Base-by-base conservation (phyloP, 768 basidiomycete genomes). In the Tylopilus felleus region DNA sequence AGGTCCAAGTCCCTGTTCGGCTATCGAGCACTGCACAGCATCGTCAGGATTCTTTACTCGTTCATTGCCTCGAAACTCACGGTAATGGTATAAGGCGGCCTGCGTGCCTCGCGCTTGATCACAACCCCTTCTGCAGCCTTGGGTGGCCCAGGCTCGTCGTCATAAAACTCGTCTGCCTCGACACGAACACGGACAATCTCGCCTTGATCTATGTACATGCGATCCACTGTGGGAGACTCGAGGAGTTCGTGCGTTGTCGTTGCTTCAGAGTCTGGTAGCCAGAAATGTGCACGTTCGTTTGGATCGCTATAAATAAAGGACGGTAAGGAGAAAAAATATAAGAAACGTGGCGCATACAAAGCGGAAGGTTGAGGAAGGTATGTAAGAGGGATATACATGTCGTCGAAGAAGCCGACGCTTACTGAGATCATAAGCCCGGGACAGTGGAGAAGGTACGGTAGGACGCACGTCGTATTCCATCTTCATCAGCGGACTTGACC, bases 321-420 rank as follows among this genome's bases (percentile, higher is more conserved):
- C 17, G 27, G 47, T 52, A 29, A 49, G 46, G 41, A 13, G 49
- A 43, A 22, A 25, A 27, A 43, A 14, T 17, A 35, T 4, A n/a
- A 27, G 41, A 13, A 31, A 53, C 33, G 47, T 17, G 51, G 14
- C 6, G 70, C 86, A 47, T 66, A 90, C 90, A 91, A 93, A 4
- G 88, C 82, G 36, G 80, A 82, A 25, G 92, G 88, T 62, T 87
- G 82, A 2, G 95, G 94, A 6, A 98, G 82, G 53, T 91, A 86
- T 4, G 80, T 74, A 0, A 80, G 72, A 0, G 93, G 91, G 43
- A 98, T 80, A 65, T 92, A 90, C 22, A 98, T 86, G 62, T 98
- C 94, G 70, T 93, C 91, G 64, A 98, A 98, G 76, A 98, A 98
- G 19, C 87, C 89, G 17, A 97, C 70, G 21, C 87, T 82, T 25